Percentiles rank a stretch among this genome's conserved stretches.
phyloP scores from a whole-genome alignment of 2,329 filamentous ascomycete genomes.

The Phyllosticta citribraziliensis region DNA sequence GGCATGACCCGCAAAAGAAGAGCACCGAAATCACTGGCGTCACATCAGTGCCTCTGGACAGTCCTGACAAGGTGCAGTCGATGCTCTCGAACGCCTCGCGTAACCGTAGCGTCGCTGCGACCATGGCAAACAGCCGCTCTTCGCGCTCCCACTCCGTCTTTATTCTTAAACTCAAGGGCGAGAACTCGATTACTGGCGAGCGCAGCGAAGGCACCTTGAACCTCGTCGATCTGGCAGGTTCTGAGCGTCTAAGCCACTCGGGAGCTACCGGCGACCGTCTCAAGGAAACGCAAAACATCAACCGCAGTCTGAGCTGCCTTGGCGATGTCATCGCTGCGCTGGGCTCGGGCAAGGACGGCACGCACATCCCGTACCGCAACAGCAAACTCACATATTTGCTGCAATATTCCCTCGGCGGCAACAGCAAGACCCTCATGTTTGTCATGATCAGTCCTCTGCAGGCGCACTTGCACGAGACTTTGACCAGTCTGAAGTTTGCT shows the following conservation, averaged over 20 bases:
- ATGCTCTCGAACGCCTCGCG: slow-evolving; percentile 72
- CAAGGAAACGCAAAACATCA: slow-evolving; percentile 95
- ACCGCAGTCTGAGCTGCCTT: slow-evolving; percentile 82
- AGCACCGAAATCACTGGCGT: slow-evolving; percentile 76
- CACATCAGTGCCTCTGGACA: slow-evolving; percentile 66
- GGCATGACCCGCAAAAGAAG: slow-evolving; percentile 72
- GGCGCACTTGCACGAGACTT: slow-evolving; percentile 80
- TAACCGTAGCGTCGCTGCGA: slow-evolving; percentile 87
- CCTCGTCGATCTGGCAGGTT: slow-evolving; percentile 88
- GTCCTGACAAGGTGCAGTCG: slow-evolving; percentile 65
- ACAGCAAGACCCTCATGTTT: slow-evolving; percentile 98
- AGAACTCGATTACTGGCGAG: slow-evolving; percentile 67
- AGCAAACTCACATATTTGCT: slow-evolving; percentile 94
- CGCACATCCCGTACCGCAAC: slow-evolving; percentile 88
- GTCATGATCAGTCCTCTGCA: slow-evolving; percentile 94
- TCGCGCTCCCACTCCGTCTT: slow-evolving; percentile 95
- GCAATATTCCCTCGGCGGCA: slow-evolving; percentile 88
- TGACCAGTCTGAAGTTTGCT: slow-evolving; percentile 91
- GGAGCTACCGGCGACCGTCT: slow-evolving; percentile 77
- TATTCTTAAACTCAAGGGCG: slow-evolving; percentile 61
- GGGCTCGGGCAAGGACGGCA: slow-evolving; percentile 66
- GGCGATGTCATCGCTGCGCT: slow-evolving; percentile 91
- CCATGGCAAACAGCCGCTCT: slow-evolving; percentile 92
- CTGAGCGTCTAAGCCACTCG: slow-evolving; percentile 80
- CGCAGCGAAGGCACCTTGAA: slow-evolving; percentile 89